A percentile compares a stretch with the other conserved stretches of the same genome.
Conservation (phyloP, 2,329 filamentous ascomycete species). For the Colletotrichum plurivorum region DNA sequence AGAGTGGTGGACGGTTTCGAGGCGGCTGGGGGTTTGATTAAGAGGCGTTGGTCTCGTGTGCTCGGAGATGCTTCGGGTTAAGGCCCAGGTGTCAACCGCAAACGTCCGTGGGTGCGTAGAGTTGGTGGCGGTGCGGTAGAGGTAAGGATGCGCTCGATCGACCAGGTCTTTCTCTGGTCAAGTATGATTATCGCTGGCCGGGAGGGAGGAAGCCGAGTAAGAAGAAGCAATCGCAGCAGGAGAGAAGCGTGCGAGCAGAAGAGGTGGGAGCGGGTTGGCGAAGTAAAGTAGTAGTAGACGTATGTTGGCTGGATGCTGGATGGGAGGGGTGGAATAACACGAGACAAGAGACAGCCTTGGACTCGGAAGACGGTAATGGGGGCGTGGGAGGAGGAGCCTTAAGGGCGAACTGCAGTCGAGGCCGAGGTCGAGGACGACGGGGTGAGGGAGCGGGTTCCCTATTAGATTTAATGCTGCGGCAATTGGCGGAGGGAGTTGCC, state of each 20-base stretch:
- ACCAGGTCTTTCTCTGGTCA: background rate
- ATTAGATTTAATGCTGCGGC: slow-evolving; percentile 40
- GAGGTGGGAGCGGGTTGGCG: slow-evolving; percentile 29
- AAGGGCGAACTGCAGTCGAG: slow-evolving; percentile 4
- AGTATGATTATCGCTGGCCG: background rate
- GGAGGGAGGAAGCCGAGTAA: background rate
- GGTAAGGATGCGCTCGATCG: slow-evolving; percentile 21
- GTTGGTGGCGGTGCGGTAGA: background rate
- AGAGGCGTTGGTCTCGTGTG: slow-evolving; percentile 33
- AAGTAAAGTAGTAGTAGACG: slow-evolving; percentile 17
- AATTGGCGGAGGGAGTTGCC: slow-evolving; percentile 36
- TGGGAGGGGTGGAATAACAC: slow-evolving; percentile 11
- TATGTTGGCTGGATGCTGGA: background rate
- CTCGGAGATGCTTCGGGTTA: slow-evolving; percentile 20
- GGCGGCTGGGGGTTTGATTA: slow-evolving; percentile 12
- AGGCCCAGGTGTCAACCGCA: slow-evolving; percentile 14
- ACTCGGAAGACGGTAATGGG: slow-evolving; percentile 9
- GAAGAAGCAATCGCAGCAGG: slow-evolving; percentile 15
- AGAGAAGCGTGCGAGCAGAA: slow-evolving; percentile 8
- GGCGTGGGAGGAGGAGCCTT: slow-evolving; percentile 26
- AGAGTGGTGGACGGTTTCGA: background rate
- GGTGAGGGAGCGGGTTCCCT: slow-evolving; percentile 24
- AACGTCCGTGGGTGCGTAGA: slow-evolving; percentile 13
- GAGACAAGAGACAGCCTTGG: slow-evolving; percentile 3
- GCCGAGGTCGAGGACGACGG: background rate